Conservation (phyloP, 1,284 basidiomycete species). For the Pholiota adiposa region DNA sequence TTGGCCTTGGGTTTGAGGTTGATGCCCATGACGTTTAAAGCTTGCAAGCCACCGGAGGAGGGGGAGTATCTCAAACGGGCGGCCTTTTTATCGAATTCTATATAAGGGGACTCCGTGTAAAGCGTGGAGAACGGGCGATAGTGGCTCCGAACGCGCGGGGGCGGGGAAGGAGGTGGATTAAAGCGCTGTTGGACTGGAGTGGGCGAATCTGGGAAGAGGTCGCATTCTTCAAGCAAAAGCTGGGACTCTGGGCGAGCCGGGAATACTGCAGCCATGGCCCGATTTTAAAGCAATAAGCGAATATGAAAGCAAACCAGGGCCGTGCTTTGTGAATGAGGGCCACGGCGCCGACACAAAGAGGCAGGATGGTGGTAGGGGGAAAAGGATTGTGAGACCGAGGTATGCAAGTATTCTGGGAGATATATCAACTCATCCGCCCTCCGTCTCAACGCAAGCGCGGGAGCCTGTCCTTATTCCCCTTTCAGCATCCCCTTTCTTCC, state of each 20-base stretch:
- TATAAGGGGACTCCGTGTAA: slow-evolving; percentile 21
- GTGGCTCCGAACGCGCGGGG: slow-evolving; percentile 20
- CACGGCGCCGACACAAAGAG: slow-evolving; percentile 18
- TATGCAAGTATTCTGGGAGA: background rate
- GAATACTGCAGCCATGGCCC: slow-evolving; percentile 16
- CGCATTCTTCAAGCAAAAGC: slow-evolving; percentile 15
- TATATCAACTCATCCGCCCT: slow-evolving; percentile 2
- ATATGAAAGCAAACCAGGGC: slow-evolving; percentile 16
- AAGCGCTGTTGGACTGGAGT: slow-evolving; percentile 2
- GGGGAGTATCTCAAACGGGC: slow-evolving; percentile 21
- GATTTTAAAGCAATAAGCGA: slow-evolving; percentile 15
- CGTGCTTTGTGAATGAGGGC: slow-evolving; percentile 14
- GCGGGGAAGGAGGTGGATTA: slow-evolving; percentile 11
- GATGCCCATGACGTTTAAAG: slow-evolving; percentile 36
- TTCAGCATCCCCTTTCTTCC: slow-evolving; percentile 16
- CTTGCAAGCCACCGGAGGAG: slow-evolving; percentile 27
- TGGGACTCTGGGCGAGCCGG: slow-evolving; percentile 21
- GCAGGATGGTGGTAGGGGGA: background rate
- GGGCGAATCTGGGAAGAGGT: slow-evolving; percentile 14
- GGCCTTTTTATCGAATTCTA: slow-evolving; percentile 15
- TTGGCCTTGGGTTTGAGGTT: slow-evolving; percentile 26
- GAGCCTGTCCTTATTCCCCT: slow-evolving; percentile 15
- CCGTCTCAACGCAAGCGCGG: background rate
- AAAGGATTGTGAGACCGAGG: slow-evolving; percentile 2
- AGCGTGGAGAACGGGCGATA: slow-evolving; percentile 34